Evolutionary conservation across 2,329 filamentous ascomycete species (phyloP).

Genomic region (Rachicladosporium sp.): DNA sequence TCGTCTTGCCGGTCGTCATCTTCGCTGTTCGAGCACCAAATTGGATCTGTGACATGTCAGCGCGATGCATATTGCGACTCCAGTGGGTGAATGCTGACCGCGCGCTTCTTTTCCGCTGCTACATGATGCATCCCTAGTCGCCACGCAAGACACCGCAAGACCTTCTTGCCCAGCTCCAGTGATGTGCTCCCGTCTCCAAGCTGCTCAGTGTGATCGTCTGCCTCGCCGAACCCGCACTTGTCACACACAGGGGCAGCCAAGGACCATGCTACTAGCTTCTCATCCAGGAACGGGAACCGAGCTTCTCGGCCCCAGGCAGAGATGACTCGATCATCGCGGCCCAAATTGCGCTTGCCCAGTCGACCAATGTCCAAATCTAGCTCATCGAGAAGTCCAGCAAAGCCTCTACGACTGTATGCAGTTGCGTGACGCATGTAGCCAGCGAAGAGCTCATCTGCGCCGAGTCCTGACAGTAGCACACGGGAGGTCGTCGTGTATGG

Average conservation of each 20-base stretch:
- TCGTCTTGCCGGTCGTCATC: conserved; percentile 37
- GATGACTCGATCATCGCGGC: conserved; percentile 83
- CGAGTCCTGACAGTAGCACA: conserved; percentile 81
- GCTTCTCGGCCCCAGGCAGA: conserved; percentile 81
- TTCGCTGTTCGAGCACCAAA: conserved; percentile 33
- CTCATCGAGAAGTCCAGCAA: conserved; percentile 63
- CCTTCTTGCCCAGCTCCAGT: conserved; percentile 68
- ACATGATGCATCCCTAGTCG: conserved; percentile 59
- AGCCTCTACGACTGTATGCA: conserved; percentile 59
- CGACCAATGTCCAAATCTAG: conserved; percentile 73
- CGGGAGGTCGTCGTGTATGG: conserved; percentile 59
- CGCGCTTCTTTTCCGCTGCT: conserved; percentile 82
- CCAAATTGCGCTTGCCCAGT: conserved; percentile 86
- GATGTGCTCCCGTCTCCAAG: conserved; percentile 16
- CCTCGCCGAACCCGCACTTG: conserved; percentile 66
- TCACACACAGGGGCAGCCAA: conserved; percentile 62
- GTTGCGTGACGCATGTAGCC: conserved; percentile 77
- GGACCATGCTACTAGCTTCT: conserved; percentile 71
- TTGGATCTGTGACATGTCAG: conserved; percentile 25
- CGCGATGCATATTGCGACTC: background rate
- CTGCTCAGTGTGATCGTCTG: conserved; percentile 7
- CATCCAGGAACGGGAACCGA: conserved; percentile 83
- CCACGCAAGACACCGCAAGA: conserved; percentile 65
- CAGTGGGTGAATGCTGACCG: conserved; percentile 41
- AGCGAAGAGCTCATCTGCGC: conserved; percentile 91